Conservation (phyloP, 768 basidiomycete species). For the Pleurotus sapidus region DNA sequence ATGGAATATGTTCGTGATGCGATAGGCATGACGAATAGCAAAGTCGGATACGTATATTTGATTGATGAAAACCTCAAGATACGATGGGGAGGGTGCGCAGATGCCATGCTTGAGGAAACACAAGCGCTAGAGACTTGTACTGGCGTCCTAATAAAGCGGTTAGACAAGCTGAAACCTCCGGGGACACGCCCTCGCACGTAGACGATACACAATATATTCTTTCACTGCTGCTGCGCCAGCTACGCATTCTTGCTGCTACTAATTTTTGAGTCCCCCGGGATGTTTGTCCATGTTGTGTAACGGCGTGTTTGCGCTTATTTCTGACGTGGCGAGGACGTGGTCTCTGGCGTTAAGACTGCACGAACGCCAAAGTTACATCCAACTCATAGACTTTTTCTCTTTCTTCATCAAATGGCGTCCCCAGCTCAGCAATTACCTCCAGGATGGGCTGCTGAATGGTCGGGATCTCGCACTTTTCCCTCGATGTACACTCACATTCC, state of each 20-base stretch:
- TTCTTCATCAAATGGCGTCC: conserved; percentile 40
- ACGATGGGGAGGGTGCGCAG: conserved; percentile 91
- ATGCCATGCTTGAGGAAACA: conserved; percentile 73
- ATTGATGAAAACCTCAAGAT: conserved; percentile 83
- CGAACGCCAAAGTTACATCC: conserved; percentile 14
- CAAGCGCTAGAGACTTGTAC: conserved; percentile 66
- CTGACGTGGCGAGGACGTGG: conserved; percentile 8
- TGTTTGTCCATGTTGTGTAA: not conserved
- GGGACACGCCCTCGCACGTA: not conserved
- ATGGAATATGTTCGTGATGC: conserved; percentile 85
- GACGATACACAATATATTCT: not conserved
- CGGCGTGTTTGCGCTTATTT: conserved; percentile 13
- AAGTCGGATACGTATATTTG: conserved; percentile 89
- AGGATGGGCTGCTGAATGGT: conserved; percentile 96
- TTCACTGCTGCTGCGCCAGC: not conserved
- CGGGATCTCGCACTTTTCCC: conserved; percentile 16
- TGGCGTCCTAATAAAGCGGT: conserved; percentile 62
- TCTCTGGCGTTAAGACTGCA: conserved; percentile 2
- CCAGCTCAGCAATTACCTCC: conserved; percentile 73
- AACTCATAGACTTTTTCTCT: conserved; percentile 12
- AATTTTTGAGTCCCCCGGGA: not conserved
- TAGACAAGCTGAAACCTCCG: conserved; percentile 28
- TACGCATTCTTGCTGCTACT: not conserved
- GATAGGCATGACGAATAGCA: conserved; percentile 85
- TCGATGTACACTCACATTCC: conserved; percentile 6